Conservation (phyloP, 164 flowering plant genomes). For the Vitis rupestris region DNA sequence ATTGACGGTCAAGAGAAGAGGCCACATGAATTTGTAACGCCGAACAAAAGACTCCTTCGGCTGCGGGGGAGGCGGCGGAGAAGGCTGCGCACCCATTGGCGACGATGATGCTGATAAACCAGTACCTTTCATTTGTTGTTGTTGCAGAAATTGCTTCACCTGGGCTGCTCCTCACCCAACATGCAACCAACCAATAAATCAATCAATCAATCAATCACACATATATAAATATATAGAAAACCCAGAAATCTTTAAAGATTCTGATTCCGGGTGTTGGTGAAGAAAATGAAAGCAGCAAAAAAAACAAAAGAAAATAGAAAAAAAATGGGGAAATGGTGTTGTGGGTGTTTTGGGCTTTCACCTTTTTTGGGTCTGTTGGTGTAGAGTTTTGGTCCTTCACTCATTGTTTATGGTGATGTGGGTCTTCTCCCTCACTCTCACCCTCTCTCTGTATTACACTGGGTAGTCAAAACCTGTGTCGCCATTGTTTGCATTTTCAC, state of each 20-base stretch:
- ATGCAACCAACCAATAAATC: background rate
- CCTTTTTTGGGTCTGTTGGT: slow-evolving; percentile 64
- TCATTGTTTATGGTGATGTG: slow-evolving; percentile 19
- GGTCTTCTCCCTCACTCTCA: background rate
- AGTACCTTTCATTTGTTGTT: slow-evolving; percentile 18
- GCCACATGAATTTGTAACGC: slow-evolving; percentile 77
- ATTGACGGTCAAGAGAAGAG: slow-evolving; percentile 69
- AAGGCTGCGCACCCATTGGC: slow-evolving; percentile 18
- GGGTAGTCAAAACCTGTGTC: too few species aligned
- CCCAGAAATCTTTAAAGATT: background rate
- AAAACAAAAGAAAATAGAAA: background rate
- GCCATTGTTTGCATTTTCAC: background rate
- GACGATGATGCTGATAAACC: slow-evolving; percentile 26
- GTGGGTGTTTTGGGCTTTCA: slow-evolving; percentile 2
- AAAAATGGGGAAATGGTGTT: background rate
- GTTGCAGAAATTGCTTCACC: slow-evolving; percentile 31
- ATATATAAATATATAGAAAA: background rate
- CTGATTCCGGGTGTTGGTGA: background rate
- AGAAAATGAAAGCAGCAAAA: background rate
- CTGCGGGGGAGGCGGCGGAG: slow-evolving; percentile 44
- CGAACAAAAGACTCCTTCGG: slow-evolving; percentile 68
- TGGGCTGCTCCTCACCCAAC: slow-evolving; percentile 26
- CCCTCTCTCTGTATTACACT: background rate
- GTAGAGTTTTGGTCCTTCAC: slow-evolving; percentile 54
- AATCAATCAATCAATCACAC: background rate